Evolutionary conservation across 1,284 basidiomycete species (phyloP).

Genomic region (Peniophora sp.): DNA sequence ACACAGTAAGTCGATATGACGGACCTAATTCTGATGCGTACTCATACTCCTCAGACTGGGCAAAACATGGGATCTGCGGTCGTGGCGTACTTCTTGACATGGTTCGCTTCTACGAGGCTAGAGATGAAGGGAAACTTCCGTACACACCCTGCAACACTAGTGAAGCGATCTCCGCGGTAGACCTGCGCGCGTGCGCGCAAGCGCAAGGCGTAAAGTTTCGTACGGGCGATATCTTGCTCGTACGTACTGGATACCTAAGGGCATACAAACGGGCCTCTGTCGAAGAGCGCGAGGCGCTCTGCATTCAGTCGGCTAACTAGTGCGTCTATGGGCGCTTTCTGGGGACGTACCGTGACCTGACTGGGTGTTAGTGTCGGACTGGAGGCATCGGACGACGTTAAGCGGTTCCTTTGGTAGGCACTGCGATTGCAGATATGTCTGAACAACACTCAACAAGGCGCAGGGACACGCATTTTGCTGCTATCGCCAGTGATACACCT

Average conservation of each 20-base stretch:
- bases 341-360: too few relatives aligned
- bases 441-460: constrained; percentile 3
- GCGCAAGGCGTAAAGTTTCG: constrained; percentile 52
- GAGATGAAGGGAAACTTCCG: constrained; percentile 26
- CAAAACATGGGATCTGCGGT: constrained; percentile 66
- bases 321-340: background rate
- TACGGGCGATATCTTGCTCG: constrained; percentile 51
- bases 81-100: constrained; percentile 65
- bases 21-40: too few relatives aligned
- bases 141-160: constrained; percentile 64
- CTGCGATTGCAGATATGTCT: constrained; percentile 1
- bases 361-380: constrained; percentile 63
- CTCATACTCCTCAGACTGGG: constrained; percentile 55
- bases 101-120: constrained; percentile 34
- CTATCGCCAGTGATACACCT: constrained; percentile 66
- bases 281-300: constrained; percentile 34
- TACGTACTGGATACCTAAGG: constrained; percentile 59
- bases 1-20: constrained; percentile 47
- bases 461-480: constrained; percentile 75
- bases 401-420: constrained; percentile 56
- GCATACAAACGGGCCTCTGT: constrained; percentile 40
- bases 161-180: constrained; percentile 45
- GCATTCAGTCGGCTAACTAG: constrained; percentile 34
- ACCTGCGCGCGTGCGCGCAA: constrained; percentile 55
- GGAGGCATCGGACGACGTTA: constrained; percentile 66